Evolutionary conservation across 257 asterid genomes (phyloP).

Genomic region (Solanum pinnatisectum): DNA sequence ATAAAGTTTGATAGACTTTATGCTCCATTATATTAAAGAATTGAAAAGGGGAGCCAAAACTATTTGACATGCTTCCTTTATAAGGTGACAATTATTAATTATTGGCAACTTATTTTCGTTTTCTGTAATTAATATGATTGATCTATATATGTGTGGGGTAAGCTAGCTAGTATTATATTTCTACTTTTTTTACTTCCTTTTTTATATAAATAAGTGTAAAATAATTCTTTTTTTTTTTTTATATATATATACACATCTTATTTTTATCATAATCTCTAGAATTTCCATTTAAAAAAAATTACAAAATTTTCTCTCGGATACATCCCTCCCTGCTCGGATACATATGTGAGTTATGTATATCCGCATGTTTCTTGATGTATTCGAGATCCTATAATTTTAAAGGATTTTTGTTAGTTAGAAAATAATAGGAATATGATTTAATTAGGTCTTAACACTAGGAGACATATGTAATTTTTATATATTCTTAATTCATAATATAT

Average conservation of each 20-base stretch:
- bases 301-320: too few species aligned
- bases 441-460: neutral
- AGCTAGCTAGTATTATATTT: neutral
- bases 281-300: too few species aligned
- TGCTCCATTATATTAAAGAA: slow-evolving; percentile 10
- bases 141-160: neutral
- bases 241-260: too few species aligned
- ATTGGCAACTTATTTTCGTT: neutral
- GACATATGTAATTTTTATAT: neutral
- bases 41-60: slow-evolving; percentile 29
- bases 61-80: slow-evolving; percentile 24
- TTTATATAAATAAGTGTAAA: too few species aligned
- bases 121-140: slow-evolving; percentile 11
- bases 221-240: too few species aligned
- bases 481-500: neutral
- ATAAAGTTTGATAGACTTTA: neutral
- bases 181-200: too few species aligned
- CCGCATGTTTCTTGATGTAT: neutral
- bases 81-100: slow-evolving; percentile 16
- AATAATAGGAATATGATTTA: too few species aligned
- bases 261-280: neutral
- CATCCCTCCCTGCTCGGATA: neutral
- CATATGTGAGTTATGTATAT: neutral
- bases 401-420: too few species aligned
- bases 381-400: neutral